Conservation (phyloP, 2,329 filamentous ascomycete species). For the Sordariomycetes sp. region DNA sequence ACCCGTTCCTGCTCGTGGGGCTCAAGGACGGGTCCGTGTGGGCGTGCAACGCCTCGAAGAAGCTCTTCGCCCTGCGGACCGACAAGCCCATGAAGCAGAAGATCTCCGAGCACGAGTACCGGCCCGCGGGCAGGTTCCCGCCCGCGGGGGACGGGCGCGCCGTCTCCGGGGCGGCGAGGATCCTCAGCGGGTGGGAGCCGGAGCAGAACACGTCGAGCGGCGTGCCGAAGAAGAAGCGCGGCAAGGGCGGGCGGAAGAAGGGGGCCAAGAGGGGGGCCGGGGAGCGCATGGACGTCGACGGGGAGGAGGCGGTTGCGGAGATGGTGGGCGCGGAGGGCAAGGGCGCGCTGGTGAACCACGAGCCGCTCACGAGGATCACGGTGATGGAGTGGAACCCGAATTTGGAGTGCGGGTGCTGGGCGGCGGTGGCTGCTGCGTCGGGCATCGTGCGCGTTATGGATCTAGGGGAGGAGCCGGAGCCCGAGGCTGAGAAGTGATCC, state of each 20-base stretch:
- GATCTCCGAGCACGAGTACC: conserved; percentile 45
- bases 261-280: conserved; percentile 19
- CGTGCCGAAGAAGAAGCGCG: conserved; percentile 25
- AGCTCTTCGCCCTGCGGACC: conserved; percentile 27
- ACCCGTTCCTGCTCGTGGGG: conserved; percentile 44
- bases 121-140: conserved; percentile 19
- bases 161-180: conserved; percentile 33
- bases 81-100: conserved; percentile 27
- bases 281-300: conserved; percentile 6
- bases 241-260: conserved; percentile 22
- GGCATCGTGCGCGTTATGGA: conserved; percentile 59
- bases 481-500: conserved; percentile 11
- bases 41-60: conserved; percentile 32
- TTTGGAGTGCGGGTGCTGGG: conserved; percentile 53
- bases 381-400: conserved; percentile 61
- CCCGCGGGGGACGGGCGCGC: neutral
- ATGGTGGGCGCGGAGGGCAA: neutral
- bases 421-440: conserved; percentile 54
- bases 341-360: conserved; percentile 36
- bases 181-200: conserved; percentile 38
- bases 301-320: conserved; percentile 24
- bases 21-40: conserved; percentile 42
- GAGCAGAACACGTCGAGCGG: conserved; percentile 32
- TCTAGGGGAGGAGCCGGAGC: conserved; percentile 34
- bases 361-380: conserved; percentile 52